These are phyloP conservation scores for Schizosaccharomyces japonicus DNA, from an alignment of 805 yeast species.

Conservation along the genomic window DNA sequence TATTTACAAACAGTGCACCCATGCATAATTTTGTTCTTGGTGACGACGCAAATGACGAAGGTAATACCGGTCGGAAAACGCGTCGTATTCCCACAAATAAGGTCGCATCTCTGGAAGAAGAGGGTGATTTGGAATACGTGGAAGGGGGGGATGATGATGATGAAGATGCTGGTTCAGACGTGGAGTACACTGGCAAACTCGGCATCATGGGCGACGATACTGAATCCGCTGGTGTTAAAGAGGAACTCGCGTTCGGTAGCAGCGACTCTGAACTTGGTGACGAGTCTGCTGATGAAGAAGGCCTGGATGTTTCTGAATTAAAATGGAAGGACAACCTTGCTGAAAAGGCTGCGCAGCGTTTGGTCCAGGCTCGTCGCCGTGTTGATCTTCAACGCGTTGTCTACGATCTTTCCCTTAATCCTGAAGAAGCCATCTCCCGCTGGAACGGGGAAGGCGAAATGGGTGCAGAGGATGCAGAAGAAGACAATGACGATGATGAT, in stretches of 20 bases:
- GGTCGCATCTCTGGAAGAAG: slow-evolving; percentile 13
- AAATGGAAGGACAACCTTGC: slow-evolving; percentile 16
- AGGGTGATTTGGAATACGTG: slow-evolving; percentile 20
- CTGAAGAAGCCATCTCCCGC: slow-evolving; percentile 35
- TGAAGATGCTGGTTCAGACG: slow-evolving; percentile 13
- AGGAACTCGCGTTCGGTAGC: slow-evolving; percentile 25
- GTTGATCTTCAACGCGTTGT: slow-evolving; percentile 59
- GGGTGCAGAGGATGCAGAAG: slow-evolving; percentile 15
- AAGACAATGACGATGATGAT: slow-evolving; percentile 19
- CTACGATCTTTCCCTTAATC: slow-evolving; percentile 53
- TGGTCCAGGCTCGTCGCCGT: slow-evolving; percentile 16
- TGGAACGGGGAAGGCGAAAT: neutral
- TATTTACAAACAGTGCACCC: slow-evolving; percentile 43
- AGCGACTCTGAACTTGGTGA: slow-evolving; percentile 22
- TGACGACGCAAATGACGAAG: slow-evolving; percentile 9
- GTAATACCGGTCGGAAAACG: slow-evolving; percentile 14
- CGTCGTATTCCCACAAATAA: slow-evolving; percentile 10
- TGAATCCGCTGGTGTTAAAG: slow-evolving; percentile 21
- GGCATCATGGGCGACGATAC: slow-evolving; percentile 10
- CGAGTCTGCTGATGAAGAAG: slow-evolving; percentile 21
- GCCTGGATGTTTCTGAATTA: slow-evolving; percentile 14
- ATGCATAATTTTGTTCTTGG: too few species aligned
- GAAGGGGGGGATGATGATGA: slow-evolving; percentile 12
- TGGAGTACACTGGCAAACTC: slow-evolving; percentile 4
- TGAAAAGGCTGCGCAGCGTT: slow-evolving; percentile 30